A percentile compares a stretch with the other conserved stretches of the same genome.
Evolutionary conservation across 2,329 filamentous ascomycete genomes (phyloP).

Genomic region (Talaromyces marneffei): DNA sequence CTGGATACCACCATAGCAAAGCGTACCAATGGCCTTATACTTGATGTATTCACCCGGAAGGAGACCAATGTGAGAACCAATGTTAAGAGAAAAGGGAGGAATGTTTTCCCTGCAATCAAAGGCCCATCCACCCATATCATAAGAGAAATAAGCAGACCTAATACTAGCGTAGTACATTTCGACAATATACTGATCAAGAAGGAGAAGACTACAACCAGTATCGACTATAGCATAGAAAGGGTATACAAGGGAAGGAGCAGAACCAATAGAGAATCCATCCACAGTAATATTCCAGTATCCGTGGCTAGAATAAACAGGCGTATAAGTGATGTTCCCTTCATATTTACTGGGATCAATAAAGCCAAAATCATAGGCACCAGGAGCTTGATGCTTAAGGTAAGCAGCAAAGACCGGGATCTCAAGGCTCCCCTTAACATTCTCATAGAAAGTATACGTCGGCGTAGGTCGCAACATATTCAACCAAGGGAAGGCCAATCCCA

Average conservation of each 20-base stretch:
- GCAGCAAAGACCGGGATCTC: conserved; percentile 22
- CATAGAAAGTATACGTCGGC: conserved; percentile 57
- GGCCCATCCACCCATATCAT: too few relatives aligned
- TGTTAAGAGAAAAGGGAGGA: conserved; percentile 52
- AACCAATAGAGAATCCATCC: conserved; percentile 53
- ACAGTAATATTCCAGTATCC: conserved; percentile 60
- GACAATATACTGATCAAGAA: too few relatives aligned
- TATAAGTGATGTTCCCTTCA: conserved; percentile 9
- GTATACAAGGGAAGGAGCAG: too few relatives aligned
- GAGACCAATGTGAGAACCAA: too few relatives aligned
- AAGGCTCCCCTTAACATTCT: conserved; percentile 50
- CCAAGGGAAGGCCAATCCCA: background rate
- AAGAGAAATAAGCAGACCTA: too few relatives aligned
- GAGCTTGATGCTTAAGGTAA: conserved; percentile 12
- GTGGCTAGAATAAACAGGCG: conserved; percentile 43
- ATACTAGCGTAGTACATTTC: too few relatives aligned
- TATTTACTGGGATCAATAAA: conserved; percentile 15
- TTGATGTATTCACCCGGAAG: conserved; percentile 53
- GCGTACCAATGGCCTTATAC: conserved; percentile 44
- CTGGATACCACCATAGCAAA: conserved; percentile 74
- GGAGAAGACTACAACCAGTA: conserved; percentile 63
- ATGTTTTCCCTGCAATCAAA: conserved; percentile 48
- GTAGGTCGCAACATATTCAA: too few relatives aligned
- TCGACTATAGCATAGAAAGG: conserved; percentile 60
- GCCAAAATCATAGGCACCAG: conserved; percentile 16